Evolutionary conservation across 169 alveolate genomes (phyloP), one percentile per base, ranked within the genome.

Genomic region (Plasmodium reichenowi): DNA sequence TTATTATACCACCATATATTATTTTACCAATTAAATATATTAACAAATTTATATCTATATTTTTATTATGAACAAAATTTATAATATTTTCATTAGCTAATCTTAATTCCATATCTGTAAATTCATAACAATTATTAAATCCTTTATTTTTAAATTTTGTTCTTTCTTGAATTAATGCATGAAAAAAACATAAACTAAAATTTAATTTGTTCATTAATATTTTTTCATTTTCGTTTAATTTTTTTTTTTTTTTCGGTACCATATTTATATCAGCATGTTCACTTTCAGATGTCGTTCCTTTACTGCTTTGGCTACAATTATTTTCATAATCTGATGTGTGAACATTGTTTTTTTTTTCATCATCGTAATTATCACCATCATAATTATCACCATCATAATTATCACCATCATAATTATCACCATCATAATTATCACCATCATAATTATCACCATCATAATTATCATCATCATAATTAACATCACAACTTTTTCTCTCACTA

Each of bases 1-100:
- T 83, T 83, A 83, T 83, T n/a, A 72, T 83, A 48, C 91, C 91
- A 56, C 91, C 91, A 67, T 83, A 83, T 38, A 83, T 83, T 2
- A 83, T 68, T 56, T 83, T 83, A 3, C 91, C 91, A 68, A 83
- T 83, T 68, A 83, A 62, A 62, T 83, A 83, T 38, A 68, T 70
- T 47, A 83, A 68, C 7, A 83, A 62, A 83, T 83, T 68, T 5
- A 83, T 83, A 52, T 83, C 91, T 17, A 83, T 45, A 50, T 83
- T 83, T 83, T 83, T 83, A 60, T 67, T 83, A 56, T 68, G 17
- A 60, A 83, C 68, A 68, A 68, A 68, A 56, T 83, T 83, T 48
- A 56, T 54, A 20, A 83, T 83, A 67, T 68, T 68, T 54, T 67
- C 66, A 48, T 83, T 83, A 62, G 91, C 68, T 17, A 83, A 58